phyloP scores from a whole-genome alignment of 768 basidiomycete species.

The Collybia sp. region DNA sequence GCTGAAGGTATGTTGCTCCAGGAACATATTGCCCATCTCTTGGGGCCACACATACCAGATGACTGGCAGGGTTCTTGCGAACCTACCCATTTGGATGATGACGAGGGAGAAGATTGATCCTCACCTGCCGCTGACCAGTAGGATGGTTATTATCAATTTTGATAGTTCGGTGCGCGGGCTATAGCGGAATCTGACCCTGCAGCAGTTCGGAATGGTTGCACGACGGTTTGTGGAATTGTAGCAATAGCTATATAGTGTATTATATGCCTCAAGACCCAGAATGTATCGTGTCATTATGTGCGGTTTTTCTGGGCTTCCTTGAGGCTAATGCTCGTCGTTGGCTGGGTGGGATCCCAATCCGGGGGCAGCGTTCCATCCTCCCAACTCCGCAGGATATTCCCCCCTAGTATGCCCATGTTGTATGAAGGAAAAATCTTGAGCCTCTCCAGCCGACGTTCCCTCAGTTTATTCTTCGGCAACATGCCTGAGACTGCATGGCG shows the following conservation, averaged over 20 bases:
- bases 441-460: conserved; percentile 82
- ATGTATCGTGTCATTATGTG: background rate
- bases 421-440: conserved; percentile 83
- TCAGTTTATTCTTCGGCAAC: conserved; percentile 96
- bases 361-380: conserved; percentile 70
- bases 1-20: conserved; percentile 62
- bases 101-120: background rate
- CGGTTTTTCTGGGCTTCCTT: conserved; percentile 13
- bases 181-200: no score
- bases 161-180: no score
- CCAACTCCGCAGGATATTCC: conserved; percentile 80
- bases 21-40: conserved; percentile 47
- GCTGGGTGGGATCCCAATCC: conserved; percentile 36
- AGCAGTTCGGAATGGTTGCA: no score
- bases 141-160: no score
- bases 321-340: conserved; percentile 35
- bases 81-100: background rate
- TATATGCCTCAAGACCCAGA: no score
- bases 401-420: conserved; percentile 71
- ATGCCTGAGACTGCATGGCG: conserved; percentile 95
- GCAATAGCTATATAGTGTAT: no score
- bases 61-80: conserved; percentile 38
- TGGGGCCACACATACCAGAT: conserved; percentile 35
- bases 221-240: no score
- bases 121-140: background rate